These are phyloP conservation scores for Beauveria sp. DNA, from an alignment of 2,329 filamentous ascomycete species.

Conservation along the genomic window DNA sequence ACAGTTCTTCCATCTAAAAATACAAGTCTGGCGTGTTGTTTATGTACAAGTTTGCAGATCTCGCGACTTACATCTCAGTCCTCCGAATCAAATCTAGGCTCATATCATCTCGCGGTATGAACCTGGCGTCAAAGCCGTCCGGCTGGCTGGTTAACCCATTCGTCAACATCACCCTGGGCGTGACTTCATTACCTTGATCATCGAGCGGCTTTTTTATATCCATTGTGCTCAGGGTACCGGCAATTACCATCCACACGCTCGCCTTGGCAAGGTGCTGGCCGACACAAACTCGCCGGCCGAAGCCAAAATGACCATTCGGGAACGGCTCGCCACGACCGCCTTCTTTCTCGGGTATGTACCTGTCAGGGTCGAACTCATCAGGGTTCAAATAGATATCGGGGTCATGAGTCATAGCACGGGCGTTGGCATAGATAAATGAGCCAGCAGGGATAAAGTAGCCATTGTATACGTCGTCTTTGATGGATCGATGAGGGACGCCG, in stretches of 20 bases:
- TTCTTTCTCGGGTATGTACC: constrained; percentile 28
- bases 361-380: constrained; percentile 37
- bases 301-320: constrained; percentile 42
- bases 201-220: constrained; percentile 25
- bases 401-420: constrained; percentile 38
- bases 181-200: constrained; percentile 26
- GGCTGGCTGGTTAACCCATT: constrained; percentile 22
- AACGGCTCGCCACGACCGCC: constrained; percentile 37
- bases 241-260: constrained; percentile 33
- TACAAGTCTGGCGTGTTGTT: neutral
- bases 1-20: neutral
- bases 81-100: neutral
- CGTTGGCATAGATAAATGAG: constrained; percentile 34
- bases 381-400: constrained; percentile 32
- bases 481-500: constrained; percentile 46
- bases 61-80: neutral
- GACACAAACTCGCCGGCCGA: constrained; percentile 42
- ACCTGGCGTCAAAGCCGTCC: constrained; percentile 18
- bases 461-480: constrained; percentile 48
- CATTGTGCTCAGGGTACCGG: constrained; percentile 31
- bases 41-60: neutral
- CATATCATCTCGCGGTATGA: constrained; percentile 17
- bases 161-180: constrained; percentile 20
- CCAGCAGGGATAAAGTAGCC: constrained; percentile 52
- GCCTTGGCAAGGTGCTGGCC: constrained; percentile 42